Conservation (phyloP, 768 basidiomycete genomes). For the Russula sp. region DNA sequence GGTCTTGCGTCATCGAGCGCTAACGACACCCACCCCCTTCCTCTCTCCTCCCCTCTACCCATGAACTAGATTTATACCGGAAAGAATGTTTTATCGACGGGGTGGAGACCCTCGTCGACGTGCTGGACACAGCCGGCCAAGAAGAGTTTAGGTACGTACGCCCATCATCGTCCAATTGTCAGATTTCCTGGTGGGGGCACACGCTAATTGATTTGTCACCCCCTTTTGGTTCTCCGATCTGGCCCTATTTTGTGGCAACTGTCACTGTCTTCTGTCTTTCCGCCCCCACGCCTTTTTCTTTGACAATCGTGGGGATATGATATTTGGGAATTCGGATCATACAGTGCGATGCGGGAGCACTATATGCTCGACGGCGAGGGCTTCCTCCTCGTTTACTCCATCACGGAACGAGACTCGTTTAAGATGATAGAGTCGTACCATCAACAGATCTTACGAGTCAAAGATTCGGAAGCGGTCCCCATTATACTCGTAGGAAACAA, state of each 20-base stretch:
- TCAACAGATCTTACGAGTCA: conserved; percentile 93
- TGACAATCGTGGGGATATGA: neutral
- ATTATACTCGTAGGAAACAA: conserved; percentile 98
- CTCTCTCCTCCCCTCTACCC: no score
- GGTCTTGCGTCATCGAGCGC: conserved; percentile 25
- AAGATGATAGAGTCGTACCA: conserved; percentile 95
- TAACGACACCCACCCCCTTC: neutral
- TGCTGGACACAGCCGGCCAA: conserved; percentile 95
- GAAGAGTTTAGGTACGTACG: conserved; percentile 96
- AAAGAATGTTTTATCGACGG: conserved; percentile 97
- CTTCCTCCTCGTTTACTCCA: conserved; percentile 95
- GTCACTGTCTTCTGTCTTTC: no score
- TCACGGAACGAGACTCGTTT: conserved; percentile 95
- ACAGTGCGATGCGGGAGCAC: conserved; percentile 95
- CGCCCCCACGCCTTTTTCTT: no score
- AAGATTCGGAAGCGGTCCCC: conserved; percentile 92
- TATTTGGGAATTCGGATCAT: neutral
- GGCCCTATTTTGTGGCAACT: neutral
- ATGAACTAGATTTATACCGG: conserved; percentile 80
- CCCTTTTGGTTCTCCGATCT: neutral
- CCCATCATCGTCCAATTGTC: no score
- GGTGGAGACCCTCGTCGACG: conserved; percentile 93
- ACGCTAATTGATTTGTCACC: no score
- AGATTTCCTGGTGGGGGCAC: no score
- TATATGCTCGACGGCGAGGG: conserved; percentile 99